These are phyloP conservation scores for Pichia sp. DNA, from an alignment of 1,139 yeast genomes.

Conservation along the genomic window DNA sequence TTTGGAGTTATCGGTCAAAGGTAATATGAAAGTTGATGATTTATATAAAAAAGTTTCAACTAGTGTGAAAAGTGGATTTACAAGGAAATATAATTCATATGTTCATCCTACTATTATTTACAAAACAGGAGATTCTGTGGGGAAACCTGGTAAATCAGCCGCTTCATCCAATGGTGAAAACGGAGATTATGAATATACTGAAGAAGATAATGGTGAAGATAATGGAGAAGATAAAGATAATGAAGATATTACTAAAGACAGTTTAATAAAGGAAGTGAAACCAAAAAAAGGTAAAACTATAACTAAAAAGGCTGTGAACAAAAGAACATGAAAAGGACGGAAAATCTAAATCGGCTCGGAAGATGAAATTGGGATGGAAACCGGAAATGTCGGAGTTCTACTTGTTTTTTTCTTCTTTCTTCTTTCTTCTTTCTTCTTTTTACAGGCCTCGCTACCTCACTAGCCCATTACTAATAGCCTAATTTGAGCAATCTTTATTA, in stretches of 20 bases:
- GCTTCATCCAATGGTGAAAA: neutral
- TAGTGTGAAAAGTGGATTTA: slow-evolving; percentile 74
- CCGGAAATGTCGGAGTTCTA: too few species aligned
- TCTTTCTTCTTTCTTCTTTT: too few species aligned
- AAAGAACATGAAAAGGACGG: neutral
- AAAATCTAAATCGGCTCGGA: neutral
- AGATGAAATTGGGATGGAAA: too few species aligned
- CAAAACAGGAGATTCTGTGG: slow-evolving; percentile 54
- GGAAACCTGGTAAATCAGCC: slow-evolving; percentile 26
- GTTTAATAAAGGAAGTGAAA: slow-evolving; percentile 6
- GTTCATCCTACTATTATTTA: slow-evolving; percentile 86
- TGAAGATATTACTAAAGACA: slow-evolving; percentile 44
- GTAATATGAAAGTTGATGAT: slow-evolving; percentile 35
- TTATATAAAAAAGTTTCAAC: slow-evolving; percentile 62
- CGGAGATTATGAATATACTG: slow-evolving; percentile 36
- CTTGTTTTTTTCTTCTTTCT: too few species aligned
- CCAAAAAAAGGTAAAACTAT: slow-evolving; percentile 3
- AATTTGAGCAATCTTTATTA: too few species aligned
- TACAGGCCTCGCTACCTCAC: too few species aligned
- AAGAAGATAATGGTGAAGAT: slow-evolving; percentile 36
- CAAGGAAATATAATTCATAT: slow-evolving; percentile 68
- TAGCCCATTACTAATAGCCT: too few species aligned
- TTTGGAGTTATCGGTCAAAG: slow-evolving; percentile 75
- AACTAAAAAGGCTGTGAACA: neutral
- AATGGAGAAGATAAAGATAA: slow-evolving; percentile 36